Evolutionary conservation across 2,329 filamentous ascomycete species (phyloP).

Genomic region (Arachnopeziza araneosa): DNA sequence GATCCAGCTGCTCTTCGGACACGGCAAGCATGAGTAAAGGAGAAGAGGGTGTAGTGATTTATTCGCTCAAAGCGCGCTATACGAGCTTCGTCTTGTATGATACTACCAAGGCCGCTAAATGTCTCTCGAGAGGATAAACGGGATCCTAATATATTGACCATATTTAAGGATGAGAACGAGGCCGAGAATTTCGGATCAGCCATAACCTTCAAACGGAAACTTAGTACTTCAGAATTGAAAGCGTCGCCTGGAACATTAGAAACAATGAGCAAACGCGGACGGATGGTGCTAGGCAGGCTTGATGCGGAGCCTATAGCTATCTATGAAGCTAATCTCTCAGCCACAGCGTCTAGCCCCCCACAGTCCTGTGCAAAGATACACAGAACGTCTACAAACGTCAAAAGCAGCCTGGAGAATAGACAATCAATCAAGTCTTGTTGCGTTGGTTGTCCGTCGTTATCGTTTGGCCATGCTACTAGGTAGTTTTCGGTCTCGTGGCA

Average conservation of each 20-base stretch:
- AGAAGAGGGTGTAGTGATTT: conserved; percentile 15
- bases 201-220: conserved; percentile 8
- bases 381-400: conserved; percentile 22
- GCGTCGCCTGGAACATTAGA: conserved; percentile 6
- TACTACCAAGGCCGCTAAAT: conserved; percentile 7
- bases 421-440: conserved; percentile 8
- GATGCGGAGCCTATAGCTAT: conserved; percentile 15
- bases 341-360: conserved; percentile 11
- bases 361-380: conserved; percentile 25
- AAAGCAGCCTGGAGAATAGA: conserved; percentile 15
- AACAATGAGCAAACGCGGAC: conserved; percentile 12
- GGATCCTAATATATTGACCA: conserved; percentile 9
- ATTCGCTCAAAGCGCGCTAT: conserved; percentile 6
- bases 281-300: conserved; percentile 10
- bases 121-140: neutral
- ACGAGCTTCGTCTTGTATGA: conserved; percentile 11
- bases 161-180: conserved; percentile 13
- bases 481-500: conserved; percentile 13
- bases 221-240: conserved; percentile 9
- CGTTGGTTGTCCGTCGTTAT: neutral
- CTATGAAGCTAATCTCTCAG: conserved; percentile 15
- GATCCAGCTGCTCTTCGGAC: too few relatives aligned
- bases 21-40: conserved; percentile 11
- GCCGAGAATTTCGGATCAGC: conserved; percentile 9
- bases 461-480: conserved; percentile 7